A percentile compares a stretch with the other conserved stretches of the same genome.
phyloP scores from a whole-genome alignment of 2,329 filamentous ascomycete genomes.

The Diaporthe ilicicola region DNA sequence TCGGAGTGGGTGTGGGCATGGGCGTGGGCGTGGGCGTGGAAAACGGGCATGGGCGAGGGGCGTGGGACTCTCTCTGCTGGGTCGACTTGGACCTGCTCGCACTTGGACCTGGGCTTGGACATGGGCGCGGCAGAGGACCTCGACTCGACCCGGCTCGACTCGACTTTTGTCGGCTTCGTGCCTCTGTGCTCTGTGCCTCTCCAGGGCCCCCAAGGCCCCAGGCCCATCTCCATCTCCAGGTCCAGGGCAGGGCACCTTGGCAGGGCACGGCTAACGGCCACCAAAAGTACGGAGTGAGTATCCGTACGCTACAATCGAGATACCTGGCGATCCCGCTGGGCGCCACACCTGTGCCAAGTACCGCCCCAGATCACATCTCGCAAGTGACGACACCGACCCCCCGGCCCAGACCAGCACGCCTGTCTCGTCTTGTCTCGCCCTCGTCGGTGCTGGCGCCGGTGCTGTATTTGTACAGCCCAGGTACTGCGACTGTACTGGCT shows the following conservation, averaged over 20 bases:
- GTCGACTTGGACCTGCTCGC: not conserved
- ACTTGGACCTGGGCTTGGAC: not conserved
- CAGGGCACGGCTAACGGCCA: not conserved
- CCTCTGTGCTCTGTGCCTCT: not conserved
- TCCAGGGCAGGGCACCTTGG: slow-evolving; percentile 5
- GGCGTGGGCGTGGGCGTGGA: not conserved
- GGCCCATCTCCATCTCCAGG: not conserved
- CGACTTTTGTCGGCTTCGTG: slow-evolving; percentile 9
- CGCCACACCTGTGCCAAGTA: slow-evolving; percentile 21
- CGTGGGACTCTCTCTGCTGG: not conserved
- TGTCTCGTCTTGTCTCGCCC: slow-evolving; percentile 6
- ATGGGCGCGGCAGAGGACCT: not conserved
- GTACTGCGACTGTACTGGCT: not conserved
- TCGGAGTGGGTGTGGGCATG: slow-evolving; percentile 18
- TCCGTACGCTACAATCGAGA: slow-evolving; percentile 26
- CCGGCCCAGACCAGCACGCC: not conserved
- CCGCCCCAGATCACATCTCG: slow-evolving; percentile 24
- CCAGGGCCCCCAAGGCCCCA: not conserved
- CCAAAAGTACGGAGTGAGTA: not conserved
- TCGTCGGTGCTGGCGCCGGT: not conserved
- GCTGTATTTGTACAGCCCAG: not conserved
- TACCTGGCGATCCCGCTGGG: not conserved
- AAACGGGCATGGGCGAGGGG: not conserved
- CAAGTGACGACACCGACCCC: slow-evolving; percentile 24
- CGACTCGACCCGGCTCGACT: slow-evolving; percentile 15